Evolutionary conservation across 129 eudicot genomes (phyloP).

Genomic region (Pulicaria dysenterica): DNA sequence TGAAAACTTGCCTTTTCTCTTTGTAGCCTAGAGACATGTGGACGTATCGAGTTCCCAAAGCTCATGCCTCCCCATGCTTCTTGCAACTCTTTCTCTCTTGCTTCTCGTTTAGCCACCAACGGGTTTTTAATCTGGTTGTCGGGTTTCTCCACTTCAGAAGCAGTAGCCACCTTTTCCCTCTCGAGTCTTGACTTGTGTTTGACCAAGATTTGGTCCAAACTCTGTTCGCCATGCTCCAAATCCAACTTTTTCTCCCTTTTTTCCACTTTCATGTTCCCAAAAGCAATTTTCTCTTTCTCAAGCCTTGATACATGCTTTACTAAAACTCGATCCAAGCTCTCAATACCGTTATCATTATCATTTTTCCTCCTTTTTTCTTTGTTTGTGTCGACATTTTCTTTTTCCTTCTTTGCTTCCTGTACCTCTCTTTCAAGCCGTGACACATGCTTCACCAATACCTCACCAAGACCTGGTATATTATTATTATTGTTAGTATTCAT

Average conservation of each 20-base stretch:
- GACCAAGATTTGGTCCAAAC: constrained; percentile 74
- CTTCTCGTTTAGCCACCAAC: constrained; percentile 55
- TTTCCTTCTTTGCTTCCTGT: constrained; percentile 66
- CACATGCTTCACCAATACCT: constrained; percentile 62
- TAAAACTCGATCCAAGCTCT: constrained; percentile 64
- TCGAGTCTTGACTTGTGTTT: constrained; percentile 70
- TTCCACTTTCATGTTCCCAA: constrained; percentile 25
- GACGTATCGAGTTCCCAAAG: constrained; percentile 80
- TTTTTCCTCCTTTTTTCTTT: constrained; percentile 25
- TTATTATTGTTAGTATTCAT: not conserved
- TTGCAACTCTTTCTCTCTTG: constrained; percentile 76
- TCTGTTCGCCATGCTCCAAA: constrained; percentile 42
- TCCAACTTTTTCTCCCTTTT: constrained; percentile 29
- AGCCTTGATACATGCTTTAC: constrained; percentile 82
- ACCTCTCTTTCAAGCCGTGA: constrained; percentile 80
- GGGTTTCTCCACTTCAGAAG: constrained; percentile 35
- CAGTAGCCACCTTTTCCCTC: constrained; percentile 59
- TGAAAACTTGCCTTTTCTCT: constrained; percentile 70
- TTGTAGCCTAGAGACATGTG: constrained; percentile 76
- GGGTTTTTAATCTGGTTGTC: constrained; percentile 34
- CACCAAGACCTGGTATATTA: constrained; percentile 64
- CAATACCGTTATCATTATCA: constrained; percentile 23
- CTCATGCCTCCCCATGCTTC: constrained; percentile 96
- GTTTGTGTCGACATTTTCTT: constrained; percentile 71
- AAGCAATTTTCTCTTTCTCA: constrained; percentile 64